A percentile compares a stretch with the other conserved stretches of the same genome.
Evolutionary conservation across 2,329 filamentous ascomycete genomes (phyloP).

Genomic region (Diaporthe vaccinii): DNA sequence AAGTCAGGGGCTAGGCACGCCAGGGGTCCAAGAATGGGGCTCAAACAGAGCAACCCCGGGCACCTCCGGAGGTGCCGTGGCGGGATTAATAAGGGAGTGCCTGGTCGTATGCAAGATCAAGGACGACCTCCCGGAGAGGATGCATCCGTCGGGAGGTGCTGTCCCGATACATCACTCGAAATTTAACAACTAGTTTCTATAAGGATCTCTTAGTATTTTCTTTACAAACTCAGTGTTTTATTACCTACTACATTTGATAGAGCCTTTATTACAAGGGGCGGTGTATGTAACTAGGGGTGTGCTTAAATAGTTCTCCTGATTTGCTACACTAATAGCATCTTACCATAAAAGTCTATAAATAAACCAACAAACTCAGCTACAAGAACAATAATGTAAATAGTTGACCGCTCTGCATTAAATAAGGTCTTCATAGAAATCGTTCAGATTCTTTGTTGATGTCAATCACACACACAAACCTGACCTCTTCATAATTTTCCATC

Average conservation of each 20-base stretch:
- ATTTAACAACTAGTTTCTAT: neutral
- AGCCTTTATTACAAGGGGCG: too few species aligned
- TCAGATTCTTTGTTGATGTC: neutral
- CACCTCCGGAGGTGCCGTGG: neutral
- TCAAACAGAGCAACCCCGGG: neutral
- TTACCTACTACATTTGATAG: too few species aligned
- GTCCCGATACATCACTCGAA: neutral
- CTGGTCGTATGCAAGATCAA: neutral
- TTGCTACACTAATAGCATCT: too few species aligned
- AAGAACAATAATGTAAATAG: too few species aligned
- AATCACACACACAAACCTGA: neutral
- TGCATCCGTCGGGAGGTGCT: neutral
- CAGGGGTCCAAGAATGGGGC: constrained; percentile 5
- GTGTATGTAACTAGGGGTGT: too few species aligned
- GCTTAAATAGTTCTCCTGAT: too few species aligned
- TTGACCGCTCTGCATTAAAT: neutral
- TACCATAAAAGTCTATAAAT: too few species aligned
- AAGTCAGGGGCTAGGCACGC: neutral
- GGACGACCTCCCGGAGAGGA: neutral
- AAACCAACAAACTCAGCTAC: too few species aligned
- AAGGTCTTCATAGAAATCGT: neutral
- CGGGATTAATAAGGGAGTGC: neutral
- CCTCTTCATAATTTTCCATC: neutral
- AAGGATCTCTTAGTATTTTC: neutral
- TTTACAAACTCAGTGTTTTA: too few species aligned